Base-by-base conservation (phyloP, 2,329 filamentous ascomycete genomes). In the Ophiostoma novo-ulmi region DNA sequence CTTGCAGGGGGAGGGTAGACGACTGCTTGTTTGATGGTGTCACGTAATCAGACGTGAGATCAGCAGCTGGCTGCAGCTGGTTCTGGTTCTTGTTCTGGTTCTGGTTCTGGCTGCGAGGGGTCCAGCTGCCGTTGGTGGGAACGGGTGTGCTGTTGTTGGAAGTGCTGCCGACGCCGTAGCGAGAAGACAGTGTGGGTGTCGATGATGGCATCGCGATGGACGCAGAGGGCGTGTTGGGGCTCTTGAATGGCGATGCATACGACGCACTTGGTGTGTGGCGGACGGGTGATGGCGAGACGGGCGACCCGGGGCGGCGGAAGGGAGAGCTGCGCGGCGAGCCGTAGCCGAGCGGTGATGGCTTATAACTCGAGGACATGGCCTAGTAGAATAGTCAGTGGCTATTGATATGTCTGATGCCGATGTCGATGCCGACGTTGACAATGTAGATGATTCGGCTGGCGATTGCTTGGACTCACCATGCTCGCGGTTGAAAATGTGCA, bases 341-440 rank as follows among this genome's bases (percentile, higher is more conserved):
- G 80, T 90, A 91, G 72, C 89, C 89, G 72, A 92, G 81, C 70
- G 89, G 89, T 35, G 89, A 91, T 17, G 89, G 89, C 78, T 91
- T 91, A 80, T 90, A 92, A 71, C 86, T 81, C 68, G 82, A 78
- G 71, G 81, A 83, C 78, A 82, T 85, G 78, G 82, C 84, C 87
- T 85, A 77, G 17, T 6, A 17, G 20, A 20, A 41, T 14, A 66
- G 58, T 39, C 20, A 61, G 44, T 68, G 48, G 55, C 38, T 55
- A 20, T 44, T 65, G 63, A 36, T 65, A 3, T 31, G 20, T 13
- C 6, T 38, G 63, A 5, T 35, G 26, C 31, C 22, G 55, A 14
- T 14, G 58, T 31, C 26, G 44, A 48, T 20, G 17, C 17, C 14
- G 44, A 52, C 22, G 14, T 52, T 52, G 48, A 17, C 48, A 17